Conservation (phyloP, 192 early-diverging fungal species). For the Coemansia sp. region DNA sequence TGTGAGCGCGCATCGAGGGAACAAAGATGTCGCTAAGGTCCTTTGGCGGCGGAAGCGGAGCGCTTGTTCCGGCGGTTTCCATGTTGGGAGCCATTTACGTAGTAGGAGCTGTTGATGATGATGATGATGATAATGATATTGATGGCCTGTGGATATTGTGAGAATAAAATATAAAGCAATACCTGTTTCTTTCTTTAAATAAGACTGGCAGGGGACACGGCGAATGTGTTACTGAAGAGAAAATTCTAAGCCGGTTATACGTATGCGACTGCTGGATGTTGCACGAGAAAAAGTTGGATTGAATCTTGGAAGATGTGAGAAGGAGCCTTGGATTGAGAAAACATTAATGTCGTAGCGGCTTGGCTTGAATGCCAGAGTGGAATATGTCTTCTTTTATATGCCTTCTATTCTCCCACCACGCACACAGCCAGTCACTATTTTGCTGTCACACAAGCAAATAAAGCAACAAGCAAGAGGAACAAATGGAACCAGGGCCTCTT, state of each 20-base stretch:
- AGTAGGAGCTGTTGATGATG: neutral
- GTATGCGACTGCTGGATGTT: neutral
- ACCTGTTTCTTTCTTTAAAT: neutral
- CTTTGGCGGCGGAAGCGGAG: constrained; percentile 24
- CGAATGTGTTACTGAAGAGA: neutral
- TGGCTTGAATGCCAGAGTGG: neutral
- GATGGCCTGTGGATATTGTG: too few species aligned
- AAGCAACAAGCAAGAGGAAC: neutral
- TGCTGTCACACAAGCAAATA: constrained; percentile 3
- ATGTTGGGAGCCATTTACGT: constrained; percentile 22
- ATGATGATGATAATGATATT: too few species aligned
- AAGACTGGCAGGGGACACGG: neutral
- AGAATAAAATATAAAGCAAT: too few species aligned
- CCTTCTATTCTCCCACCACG: neutral
- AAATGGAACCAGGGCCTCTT: constrained; percentile 18
- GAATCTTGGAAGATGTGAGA: neutral
- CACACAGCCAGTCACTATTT: neutral
- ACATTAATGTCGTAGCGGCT: neutral
- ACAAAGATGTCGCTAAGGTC: constrained; percentile 46
- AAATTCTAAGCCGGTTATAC: neutral
- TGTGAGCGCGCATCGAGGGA: constrained; percentile 34
- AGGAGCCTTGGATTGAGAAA: neutral
- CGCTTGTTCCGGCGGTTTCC: neutral
- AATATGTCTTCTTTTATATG: neutral
- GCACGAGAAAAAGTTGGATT: neutral